These are phyloP conservation scores for Tremella mesenterica DNA, from an alignment of 768 basidiomycete species.

Conservation along the genomic window DNA sequence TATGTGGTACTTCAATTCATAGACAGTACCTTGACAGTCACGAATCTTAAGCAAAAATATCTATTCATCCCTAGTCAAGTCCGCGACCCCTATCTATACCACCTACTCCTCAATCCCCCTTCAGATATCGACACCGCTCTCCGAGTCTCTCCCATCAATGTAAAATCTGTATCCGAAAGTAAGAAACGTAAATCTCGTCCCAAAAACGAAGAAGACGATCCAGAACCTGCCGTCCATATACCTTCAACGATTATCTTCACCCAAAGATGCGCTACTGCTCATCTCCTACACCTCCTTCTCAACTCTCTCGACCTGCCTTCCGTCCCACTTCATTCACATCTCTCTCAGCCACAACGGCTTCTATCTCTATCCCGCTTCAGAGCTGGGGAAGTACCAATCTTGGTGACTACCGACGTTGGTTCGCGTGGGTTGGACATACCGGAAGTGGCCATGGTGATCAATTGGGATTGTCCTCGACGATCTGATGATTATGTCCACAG, in stretches of 20 bases:
- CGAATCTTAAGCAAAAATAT: constrained; percentile 77
- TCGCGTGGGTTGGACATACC: constrained; percentile 92
- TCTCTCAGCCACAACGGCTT: constrained; percentile 84
- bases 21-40: constrained; percentile 75
- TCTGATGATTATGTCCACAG: constrained; percentile 93
- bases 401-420: constrained; percentile 92
- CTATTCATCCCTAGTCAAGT: constrained; percentile 90
- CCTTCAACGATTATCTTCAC: constrained; percentile 94
- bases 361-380: constrained; percentile 77
- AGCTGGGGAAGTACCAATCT: constrained; percentile 73
- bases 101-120: constrained; percentile 82
- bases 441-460: constrained; percentile 89
- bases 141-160: constrained; percentile 43
- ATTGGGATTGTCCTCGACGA: constrained; percentile 82
- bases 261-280: constrained; percentile 78
- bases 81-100: constrained; percentile 80
- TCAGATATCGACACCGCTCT: constrained; percentile 62
- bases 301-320: constrained; percentile 71
- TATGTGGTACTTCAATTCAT: constrained; percentile 4
- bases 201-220: constrained; percentile 52
- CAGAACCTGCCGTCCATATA: constrained; percentile 52
- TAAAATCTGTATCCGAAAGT: constrained; percentile 22
- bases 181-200: constrained; percentile 26
- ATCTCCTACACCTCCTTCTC: constrained; percentile 64
- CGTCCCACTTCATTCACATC: constrained; percentile 82